Percentiles rank a stretch among this genome's conserved stretches.
These are phyloP conservation scores for Trypanosoma platydactyli DNA, from an alignment of 208 protist species.

Conservation along the genomic window DNA sequence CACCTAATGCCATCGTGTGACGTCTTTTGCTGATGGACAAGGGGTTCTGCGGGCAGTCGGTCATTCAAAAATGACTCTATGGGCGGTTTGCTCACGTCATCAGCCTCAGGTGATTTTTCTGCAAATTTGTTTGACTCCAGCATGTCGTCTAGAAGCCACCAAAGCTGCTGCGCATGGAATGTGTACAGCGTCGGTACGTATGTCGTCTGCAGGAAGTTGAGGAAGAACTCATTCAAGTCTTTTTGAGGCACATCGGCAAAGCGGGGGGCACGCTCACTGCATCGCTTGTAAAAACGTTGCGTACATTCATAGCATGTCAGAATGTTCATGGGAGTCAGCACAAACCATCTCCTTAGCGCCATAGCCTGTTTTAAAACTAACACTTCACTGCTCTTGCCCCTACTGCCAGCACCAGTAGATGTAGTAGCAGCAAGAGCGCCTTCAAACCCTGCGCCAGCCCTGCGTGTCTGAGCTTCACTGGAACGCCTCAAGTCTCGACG, in stretches of 20 bases:
- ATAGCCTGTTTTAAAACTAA: slow-evolving; percentile 43
- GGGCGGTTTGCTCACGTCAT: not conserved
- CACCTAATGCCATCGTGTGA: slow-evolving; percentile 32
- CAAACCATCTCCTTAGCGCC: slow-evolving; percentile 76
- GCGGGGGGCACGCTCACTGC: slow-evolving; percentile 53
- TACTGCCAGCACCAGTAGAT: not conserved
- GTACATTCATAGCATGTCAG: slow-evolving; percentile 81
- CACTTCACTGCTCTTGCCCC: not conserved
- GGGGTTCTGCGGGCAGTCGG: not conserved
- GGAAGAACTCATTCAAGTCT: slow-evolving; percentile 74
- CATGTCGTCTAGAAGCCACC: slow-evolving; percentile 55
- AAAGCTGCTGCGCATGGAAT: slow-evolving; percentile 74
- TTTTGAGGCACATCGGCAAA: slow-evolving; percentile 34
- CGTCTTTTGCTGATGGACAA: slow-evolving; percentile 16
- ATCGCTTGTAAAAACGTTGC: slow-evolving; percentile 60
- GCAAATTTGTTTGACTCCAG: slow-evolving; percentile 24
- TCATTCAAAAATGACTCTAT: not conserved
- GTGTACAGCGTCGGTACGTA: slow-evolving; percentile 67
- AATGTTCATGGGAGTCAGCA: slow-evolving; percentile 85
- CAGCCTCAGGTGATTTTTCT: slow-evolving; percentile 10
- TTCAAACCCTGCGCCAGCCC: slow-evolving; percentile 13
- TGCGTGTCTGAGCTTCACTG: slow-evolving; percentile 45
- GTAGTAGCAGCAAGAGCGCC: not conserved
- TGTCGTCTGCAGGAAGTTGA: slow-evolving; percentile 56
- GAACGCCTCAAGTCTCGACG: slow-evolving; percentile 44